These are phyloP conservation scores for Pythium aristosporum DNA, from an alignment of 352 stramenopile species.

Conservation along the genomic window DNA sequence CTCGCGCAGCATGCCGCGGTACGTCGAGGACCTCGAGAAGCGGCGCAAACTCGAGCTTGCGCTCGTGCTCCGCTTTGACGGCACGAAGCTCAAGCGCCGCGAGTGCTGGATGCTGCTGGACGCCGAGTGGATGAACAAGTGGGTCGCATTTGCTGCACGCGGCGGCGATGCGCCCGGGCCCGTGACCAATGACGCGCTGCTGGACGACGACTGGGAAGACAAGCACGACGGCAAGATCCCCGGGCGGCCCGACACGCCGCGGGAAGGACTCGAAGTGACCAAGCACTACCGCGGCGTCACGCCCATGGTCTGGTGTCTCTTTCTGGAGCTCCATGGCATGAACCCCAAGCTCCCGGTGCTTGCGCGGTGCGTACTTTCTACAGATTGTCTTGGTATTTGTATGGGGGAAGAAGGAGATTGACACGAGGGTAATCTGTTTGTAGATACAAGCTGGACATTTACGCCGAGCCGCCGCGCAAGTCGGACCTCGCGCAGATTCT, in stretches of 20 bases:
- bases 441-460: constrained; percentile 30
- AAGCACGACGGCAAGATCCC: constrained; percentile 25
- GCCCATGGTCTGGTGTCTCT: constrained; percentile 73
- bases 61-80: constrained; percentile 57
- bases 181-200: constrained; percentile 53
- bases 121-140: constrained; percentile 63
- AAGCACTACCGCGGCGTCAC: constrained; percentile 72
- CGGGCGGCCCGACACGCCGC: constrained; percentile 43
- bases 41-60: constrained; percentile 59
- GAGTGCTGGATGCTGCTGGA: constrained; percentile 76
- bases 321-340: constrained; percentile 59
- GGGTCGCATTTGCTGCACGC: constrained; percentile 52
- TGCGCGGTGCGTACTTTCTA: constrained; percentile 16
- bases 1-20: constrained; percentile 30
- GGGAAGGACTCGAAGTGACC: constrained; percentile 37
- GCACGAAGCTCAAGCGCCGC: constrained; percentile 49
- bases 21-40: constrained; percentile 48
- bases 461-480: constrained; percentile 27
- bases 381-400: background rate
- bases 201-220: constrained; percentile 50
- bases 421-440: background rate
- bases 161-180: constrained; percentile 46
- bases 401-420: too few species aligned
- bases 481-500: constrained; percentile 23
- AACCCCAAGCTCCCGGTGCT: constrained; percentile 40